phyloP scores from a whole-genome alignment of 768 basidiomycete genomes.

The Stropharia rugosoannulata region DNA sequence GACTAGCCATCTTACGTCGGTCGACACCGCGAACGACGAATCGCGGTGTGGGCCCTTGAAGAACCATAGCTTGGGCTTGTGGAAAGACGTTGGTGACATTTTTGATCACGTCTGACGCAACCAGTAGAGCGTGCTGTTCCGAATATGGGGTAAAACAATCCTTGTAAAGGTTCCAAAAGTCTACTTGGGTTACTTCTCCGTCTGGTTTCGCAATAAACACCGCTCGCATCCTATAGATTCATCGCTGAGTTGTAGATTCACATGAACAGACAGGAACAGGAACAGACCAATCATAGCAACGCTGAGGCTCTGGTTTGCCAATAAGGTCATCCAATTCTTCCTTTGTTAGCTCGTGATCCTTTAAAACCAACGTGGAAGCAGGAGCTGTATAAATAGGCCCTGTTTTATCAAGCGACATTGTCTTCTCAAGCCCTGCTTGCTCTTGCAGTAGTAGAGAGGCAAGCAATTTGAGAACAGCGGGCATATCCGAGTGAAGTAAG shows the following conservation, averaged over 20 bases:
- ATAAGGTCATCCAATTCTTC: conserved; percentile 67
- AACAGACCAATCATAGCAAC: conserved; percentile 80
- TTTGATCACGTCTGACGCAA: conserved; percentile 94
- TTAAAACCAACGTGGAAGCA: conserved; percentile 42
- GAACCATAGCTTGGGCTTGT: conserved; percentile 84
- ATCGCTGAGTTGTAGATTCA: neutral
- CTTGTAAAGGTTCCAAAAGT: conserved; percentile 94
- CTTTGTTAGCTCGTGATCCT: conserved; percentile 65
- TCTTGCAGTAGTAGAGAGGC: conserved; percentile 67
- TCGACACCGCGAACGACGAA: conserved; percentile 91
- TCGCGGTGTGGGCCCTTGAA: conserved; percentile 65
- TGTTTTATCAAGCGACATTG: conserved; percentile 60
- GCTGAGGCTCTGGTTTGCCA: conserved; percentile 65
- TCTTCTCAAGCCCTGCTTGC: conserved; percentile 60
- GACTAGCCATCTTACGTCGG: conserved; percentile 55
- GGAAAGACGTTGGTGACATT: conserved; percentile 86
- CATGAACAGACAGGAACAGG: neutral
- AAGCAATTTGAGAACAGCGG: conserved; percentile 65
- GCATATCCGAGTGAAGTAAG: conserved; percentile 68
- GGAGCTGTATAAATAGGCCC: conserved; percentile 59
- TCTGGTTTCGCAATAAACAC: conserved; percentile 79
- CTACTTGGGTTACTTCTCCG: conserved; percentile 88
- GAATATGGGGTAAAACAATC: conserved; percentile 69
- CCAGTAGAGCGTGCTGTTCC: conserved; percentile 60
- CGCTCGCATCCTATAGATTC: conserved; percentile 74